These are phyloP conservation scores for Warburgia ugandensis DNA, from an alignment of 164 flowering plant genomes.

Conservation along the genomic window DNA sequence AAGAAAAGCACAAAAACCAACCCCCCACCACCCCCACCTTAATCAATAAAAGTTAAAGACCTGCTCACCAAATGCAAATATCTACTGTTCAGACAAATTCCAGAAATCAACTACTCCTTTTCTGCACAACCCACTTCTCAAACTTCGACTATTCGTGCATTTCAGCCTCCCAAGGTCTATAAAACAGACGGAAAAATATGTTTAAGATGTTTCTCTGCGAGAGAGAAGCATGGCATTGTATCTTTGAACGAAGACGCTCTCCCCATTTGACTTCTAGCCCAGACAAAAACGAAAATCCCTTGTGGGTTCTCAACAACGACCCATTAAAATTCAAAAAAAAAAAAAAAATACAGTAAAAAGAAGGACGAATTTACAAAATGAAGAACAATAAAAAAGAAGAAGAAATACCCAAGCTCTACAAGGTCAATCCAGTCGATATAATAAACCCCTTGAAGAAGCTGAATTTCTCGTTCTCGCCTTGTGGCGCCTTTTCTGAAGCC, in stretches of 20 bases:
- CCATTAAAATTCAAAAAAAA: background rate
- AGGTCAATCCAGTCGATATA: conserved; percentile 9
- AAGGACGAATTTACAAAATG: background rate
- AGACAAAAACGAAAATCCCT: conserved; percentile 5
- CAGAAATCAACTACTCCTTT: background rate
- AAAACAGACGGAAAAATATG: too few relatives aligned
- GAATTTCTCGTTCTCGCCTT: background rate
- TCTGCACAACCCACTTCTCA: conserved; percentile 3
- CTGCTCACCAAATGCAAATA: background rate
- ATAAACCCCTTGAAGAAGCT: too few relatives aligned
- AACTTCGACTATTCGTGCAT: conserved; percentile 1
- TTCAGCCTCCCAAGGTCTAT: conserved; percentile 2
- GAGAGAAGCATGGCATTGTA: background rate
- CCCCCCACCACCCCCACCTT: background rate
- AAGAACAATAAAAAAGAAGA: background rate
- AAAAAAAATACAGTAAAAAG: background rate
- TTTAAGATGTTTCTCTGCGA: too few relatives aligned
- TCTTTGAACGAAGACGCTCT: conserved; percentile 1
- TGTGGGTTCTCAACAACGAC: conserved; percentile 1
- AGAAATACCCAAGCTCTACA: background rate
- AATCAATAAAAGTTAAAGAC: background rate
- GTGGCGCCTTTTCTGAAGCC: too few relatives aligned
- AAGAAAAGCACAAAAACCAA: conserved; percentile 1
- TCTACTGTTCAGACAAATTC: background rate
- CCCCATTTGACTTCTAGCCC: conserved; percentile 14